Evolutionary conservation across 768 basidiomycete genomes (phyloP), one percentile per base, ranked within the genome.

Genomic region (Termitomyces sp.): DNA sequence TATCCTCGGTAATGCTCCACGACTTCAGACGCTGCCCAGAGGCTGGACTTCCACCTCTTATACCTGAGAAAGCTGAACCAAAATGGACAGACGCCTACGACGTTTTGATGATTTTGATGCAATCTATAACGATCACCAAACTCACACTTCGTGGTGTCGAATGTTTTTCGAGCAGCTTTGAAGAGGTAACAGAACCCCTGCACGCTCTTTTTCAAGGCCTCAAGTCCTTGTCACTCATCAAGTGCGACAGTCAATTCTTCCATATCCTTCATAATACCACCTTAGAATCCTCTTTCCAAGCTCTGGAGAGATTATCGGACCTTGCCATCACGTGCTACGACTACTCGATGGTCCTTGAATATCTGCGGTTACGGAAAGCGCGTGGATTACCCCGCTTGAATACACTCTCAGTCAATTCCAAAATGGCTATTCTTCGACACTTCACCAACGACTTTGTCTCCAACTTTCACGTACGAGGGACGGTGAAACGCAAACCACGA

Each of bases 81-180:
- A 56, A 51, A 47, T 45, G 43, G 25, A 65, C 61, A 38, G 66
- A 67, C 31, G 62, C 60, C 15, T 38, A 59, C 10, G 45, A 58
- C 29, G 45, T 67, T 45, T 46, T 67, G 7, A 34, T 43, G 48
- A 52, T 51, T 5, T 10, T 67, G 20, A 59, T 57, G 42, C 53
- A 60, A 12, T 67, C 56, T 12, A 55, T 32, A 14, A 61, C 57
- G 1, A 59, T 67, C 15, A 49, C 56, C 20, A 38, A 43, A 29
- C 60, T 67, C n/a, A 56, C 62, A 4, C 62, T 67, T n/a, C 62
- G 56, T 9, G 66, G 66, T 43, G 62, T 67, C 14, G 59, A 61
- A 14, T 67, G 66, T 53, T 62, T 64, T n/a, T 55, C 50, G n/a
- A 61, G 62, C 34, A 54, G 62, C 29, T 47, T 62, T 6, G 54